Evolutionary conservation across 148 eudicot genomes (phyloP).

Genomic region (Silene conica): DNA sequence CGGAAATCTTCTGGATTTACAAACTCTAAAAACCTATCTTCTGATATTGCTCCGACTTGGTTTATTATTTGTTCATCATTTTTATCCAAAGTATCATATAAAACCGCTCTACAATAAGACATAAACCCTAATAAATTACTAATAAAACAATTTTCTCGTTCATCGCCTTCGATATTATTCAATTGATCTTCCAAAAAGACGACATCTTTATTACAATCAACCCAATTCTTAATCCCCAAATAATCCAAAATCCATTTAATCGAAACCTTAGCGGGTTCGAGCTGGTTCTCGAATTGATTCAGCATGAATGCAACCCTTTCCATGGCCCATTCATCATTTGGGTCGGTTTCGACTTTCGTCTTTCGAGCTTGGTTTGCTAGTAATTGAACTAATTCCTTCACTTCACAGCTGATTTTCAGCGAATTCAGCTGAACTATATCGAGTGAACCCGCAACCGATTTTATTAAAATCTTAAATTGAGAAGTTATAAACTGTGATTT

Average conservation of each 20-base stretch:
- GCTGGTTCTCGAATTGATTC: constrained; percentile 57
- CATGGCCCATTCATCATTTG: constrained; percentile 47
- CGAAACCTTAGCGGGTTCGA: constrained; percentile 52
- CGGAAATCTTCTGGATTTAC: constrained; percentile 71
- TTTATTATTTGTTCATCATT: not conserved
- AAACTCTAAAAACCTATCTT: constrained; percentile 32
- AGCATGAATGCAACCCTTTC: constrained; percentile 46
- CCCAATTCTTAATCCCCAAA: constrained; percentile 50
- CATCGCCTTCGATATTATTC: constrained; percentile 29
- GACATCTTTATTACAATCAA: constrained; percentile 54
- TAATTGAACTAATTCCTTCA: constrained; percentile 50
- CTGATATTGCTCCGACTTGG: constrained; percentile 22
- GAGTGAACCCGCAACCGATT: constrained; percentile 41
- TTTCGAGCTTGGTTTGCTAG: constrained; percentile 53
- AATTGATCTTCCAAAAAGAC: constrained; percentile 56
- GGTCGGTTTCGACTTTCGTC: constrained; percentile 38
- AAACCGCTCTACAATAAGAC: constrained; percentile 68
- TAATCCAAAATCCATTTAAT: constrained; percentile 45
- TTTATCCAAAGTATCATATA: constrained; percentile 38
- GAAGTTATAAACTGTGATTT: constrained; percentile 34
- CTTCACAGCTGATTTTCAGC: constrained; percentile 38
- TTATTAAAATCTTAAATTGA: constrained; percentile 40
- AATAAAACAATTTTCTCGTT: constrained; percentile 40
- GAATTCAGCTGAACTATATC: constrained; percentile 48
- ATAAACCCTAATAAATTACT: constrained; percentile 56